Evolutionary conservation across 495 filamentous ascomycete genomes (phyloP).

Genomic region (Aspergillus diversus): DNA sequence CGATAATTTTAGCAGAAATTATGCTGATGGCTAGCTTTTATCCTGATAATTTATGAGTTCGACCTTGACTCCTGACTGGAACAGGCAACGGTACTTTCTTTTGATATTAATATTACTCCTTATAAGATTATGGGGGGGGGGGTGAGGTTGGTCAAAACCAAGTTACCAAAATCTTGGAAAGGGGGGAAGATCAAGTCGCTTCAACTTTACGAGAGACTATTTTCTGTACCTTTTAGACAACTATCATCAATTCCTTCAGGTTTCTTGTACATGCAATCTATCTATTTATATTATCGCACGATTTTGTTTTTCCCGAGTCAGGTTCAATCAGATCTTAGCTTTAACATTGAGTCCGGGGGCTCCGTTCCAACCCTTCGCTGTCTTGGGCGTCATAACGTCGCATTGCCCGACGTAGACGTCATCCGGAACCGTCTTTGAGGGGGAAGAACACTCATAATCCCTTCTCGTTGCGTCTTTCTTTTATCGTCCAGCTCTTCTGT

Average conservation of each 20-base stretch:
- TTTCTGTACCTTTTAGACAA: neutral
- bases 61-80: conserved; percentile 8
- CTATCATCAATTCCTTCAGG: neutral
- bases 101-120: neutral
- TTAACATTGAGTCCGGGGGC: conserved; percentile 19
- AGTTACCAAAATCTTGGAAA: neutral
- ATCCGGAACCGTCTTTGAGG: conserved; percentile 28
- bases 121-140: neutral
- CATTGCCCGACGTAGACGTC: conserved; percentile 34
- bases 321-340: conserved; percentile 6
- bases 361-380: conserved; percentile 20
- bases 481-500: neutral
- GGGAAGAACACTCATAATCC: conserved; percentile 15
- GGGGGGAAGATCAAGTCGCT: neutral
- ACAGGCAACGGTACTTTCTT: conserved; percentile 12
- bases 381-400: conserved; percentile 32
- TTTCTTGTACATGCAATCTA: neutral
- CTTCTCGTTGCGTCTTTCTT: conserved; percentile 11
- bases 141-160: neutral
- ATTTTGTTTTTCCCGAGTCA: conserved; percentile 7
- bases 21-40: neutral
- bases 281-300: conserved; percentile 10
- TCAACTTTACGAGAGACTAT: too few relatives aligned
- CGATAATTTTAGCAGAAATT: neutral
- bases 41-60: neutral